Evolutionary conservation across 805 yeast species (phyloP).

Genomic region (Metschnikowia continentalis): DNA sequence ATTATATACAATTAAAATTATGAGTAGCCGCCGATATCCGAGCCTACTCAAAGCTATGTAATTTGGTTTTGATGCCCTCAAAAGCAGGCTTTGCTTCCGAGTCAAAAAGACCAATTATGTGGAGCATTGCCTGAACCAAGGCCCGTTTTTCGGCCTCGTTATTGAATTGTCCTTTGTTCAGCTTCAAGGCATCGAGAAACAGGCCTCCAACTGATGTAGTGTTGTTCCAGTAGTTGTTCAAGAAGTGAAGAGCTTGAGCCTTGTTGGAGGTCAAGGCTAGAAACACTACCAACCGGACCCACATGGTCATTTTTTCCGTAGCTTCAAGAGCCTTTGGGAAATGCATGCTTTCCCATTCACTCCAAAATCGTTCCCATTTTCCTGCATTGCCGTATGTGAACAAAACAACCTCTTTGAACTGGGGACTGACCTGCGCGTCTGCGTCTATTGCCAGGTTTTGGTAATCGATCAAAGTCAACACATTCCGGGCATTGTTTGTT

Average conservation of each 20-base stretch:
- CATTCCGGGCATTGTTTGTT: constrained; percentile 27
- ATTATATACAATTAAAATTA: background rate
- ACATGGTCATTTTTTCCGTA: constrained; percentile 13
- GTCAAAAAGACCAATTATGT: constrained; percentile 17
- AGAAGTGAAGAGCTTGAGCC: constrained; percentile 25
- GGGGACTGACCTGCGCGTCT: constrained; percentile 11
- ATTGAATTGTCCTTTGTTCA: constrained; percentile 16
- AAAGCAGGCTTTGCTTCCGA: constrained; percentile 6
- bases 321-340: constrained; percentile 7
- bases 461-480: constrained; percentile 23
- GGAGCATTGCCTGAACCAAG: constrained; percentile 20
- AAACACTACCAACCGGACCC: constrained; percentile 35
- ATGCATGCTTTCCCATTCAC: constrained; percentile 28
- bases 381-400: constrained; percentile 37
- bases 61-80: constrained; percentile 5
- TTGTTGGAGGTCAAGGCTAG: constrained; percentile 26
- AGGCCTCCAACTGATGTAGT: constrained; percentile 21
- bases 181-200: constrained; percentile 21
- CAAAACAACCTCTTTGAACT: constrained; percentile 32
- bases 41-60: background rate
- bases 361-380: constrained; percentile 38
- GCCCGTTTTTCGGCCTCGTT: constrained; percentile 22
- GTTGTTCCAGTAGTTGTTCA: constrained; percentile 28
- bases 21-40: background rate
- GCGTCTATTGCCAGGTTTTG: constrained; percentile 14